These are phyloP conservation scores for Tuber brumale DNA, from an alignment of 495 filamentous ascomycete genomes.

Conservation along the genomic window DNA sequence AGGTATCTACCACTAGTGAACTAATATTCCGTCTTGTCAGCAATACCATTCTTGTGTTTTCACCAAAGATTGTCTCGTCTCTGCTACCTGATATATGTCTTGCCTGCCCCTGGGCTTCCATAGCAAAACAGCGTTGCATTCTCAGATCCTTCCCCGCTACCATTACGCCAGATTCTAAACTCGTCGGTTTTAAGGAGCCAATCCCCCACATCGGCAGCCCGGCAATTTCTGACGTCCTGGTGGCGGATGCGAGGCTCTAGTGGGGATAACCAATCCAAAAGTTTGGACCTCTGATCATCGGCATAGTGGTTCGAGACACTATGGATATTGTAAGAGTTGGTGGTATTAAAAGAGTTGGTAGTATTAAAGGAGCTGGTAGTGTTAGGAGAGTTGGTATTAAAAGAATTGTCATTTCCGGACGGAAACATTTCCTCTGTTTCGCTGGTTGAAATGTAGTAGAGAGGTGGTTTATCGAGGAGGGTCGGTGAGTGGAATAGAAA, in stretches of 20 bases:
- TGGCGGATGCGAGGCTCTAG: background rate
- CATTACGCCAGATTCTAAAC: background rate
- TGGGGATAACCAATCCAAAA: background rate
- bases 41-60: background rate
- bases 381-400: too few species aligned
- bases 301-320: background rate
- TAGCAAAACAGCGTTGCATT: background rate
- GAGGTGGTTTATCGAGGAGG: background rate
- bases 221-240: background rate
- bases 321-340: background rate
- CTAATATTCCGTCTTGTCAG: background rate
- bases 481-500: background rate
- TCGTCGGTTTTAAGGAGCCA: background rate
- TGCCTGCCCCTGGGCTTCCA: background rate
- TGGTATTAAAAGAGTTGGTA: background rate
- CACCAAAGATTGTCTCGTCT: background rate
- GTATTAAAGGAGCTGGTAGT: background rate
- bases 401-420: background rate
- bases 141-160: background rate
- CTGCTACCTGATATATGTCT: background rate
- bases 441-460: background rate
- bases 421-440: background rate
- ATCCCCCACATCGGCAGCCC: background rate
- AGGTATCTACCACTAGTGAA: background rate
- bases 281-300: background rate